Evolutionary conservation across 345 rosid species (phyloP).

Genomic region (Rubroshorea leprosula): DNA sequence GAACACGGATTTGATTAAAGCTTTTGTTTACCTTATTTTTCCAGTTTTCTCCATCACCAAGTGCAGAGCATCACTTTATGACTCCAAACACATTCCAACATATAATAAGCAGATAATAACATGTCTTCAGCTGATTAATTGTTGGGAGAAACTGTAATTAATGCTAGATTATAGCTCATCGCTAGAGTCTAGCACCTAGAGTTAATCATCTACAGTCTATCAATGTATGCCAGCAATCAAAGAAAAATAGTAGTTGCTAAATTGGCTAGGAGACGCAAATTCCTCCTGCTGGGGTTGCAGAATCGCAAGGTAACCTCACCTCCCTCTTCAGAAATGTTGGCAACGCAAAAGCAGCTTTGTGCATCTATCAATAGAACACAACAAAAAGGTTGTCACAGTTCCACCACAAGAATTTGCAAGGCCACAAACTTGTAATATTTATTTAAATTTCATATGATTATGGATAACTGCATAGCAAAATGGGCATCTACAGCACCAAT

Average conservation of each 20-base stretch:
- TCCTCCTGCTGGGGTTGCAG: constrained; percentile 10
- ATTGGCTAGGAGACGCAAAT: constrained; percentile 3
- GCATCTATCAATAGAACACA: constrained; percentile 51
- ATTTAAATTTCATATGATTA: neutral
- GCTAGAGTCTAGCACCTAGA: too few relatives aligned
- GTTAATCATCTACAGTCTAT: neutral
- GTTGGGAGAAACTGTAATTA: neutral
- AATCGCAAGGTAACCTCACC: constrained; percentile 40
- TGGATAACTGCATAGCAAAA: neutral
- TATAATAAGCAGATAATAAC: neutral
- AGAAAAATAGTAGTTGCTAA: neutral
- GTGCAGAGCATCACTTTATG: too few relatives aligned
- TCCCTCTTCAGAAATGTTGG: constrained; percentile 81
- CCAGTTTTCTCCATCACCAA: too few relatives aligned
- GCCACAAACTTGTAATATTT: neutral
- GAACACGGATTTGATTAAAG: too few relatives aligned
- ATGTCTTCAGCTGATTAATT: neutral
- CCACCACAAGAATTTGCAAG: neutral
- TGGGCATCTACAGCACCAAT: neutral
- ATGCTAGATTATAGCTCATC: constrained; percentile 5
- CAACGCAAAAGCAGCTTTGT: constrained; percentile 76
- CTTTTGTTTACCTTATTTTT: too few relatives aligned
- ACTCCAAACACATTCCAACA: neutral
- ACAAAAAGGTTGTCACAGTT: neutral
- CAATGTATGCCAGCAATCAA: neutral